Base-by-base conservation (phyloP, 805 yeast species). In the Suhomyces sp. region DNA sequence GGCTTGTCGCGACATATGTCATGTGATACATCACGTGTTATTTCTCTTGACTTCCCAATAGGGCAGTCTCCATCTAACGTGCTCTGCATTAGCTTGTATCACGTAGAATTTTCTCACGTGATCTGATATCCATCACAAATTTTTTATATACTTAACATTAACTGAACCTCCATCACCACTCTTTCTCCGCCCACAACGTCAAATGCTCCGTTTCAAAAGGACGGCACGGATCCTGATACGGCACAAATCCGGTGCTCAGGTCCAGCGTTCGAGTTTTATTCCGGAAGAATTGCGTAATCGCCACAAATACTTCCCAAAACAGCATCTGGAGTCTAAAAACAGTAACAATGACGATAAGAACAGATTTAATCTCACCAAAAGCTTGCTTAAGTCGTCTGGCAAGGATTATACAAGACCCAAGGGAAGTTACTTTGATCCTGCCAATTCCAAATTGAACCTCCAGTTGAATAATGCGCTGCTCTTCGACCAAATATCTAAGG, bases 361-460 rank as follows among this genome's bases (percentile, higher is more conserved):
- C 12, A 31, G 24, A 15, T 16, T 12, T 6, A 17, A 17, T n/a
- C 6, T 31, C 15, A 15, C 23, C 9, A 22, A 21, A 16, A 31
- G 23, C n/a, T 25, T 35, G 14, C 32, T 36, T 8, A 28, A 32
- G 18, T 18, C 21, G 5, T 29, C 38, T 1, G 39, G 39, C 4
- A 25, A 31, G 10, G 25, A 35, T 15, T 34, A 38, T 18, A 27
- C 19, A 5, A 17, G 30, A 4, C 6, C 29, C n/a, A 28, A 24
- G 15, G 36, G 37, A n/a, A 31, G 28, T 20, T 46, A 36, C 32
- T 35, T 42, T 20, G 56, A 56, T 28, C 56, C 58, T 6, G 54
- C 55, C 12, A 58, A 58, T 38, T 22, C 38, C 10, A 33, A 38
- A 10, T 46, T 58, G 27, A 43, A 58, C 33, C 40, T 58, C 12